Percentiles rank a stretch among this genome's conserved stretches.
Conservation (phyloP, 164 flowering plant genomes). For the Cinnamomum micranthum region DNA sequence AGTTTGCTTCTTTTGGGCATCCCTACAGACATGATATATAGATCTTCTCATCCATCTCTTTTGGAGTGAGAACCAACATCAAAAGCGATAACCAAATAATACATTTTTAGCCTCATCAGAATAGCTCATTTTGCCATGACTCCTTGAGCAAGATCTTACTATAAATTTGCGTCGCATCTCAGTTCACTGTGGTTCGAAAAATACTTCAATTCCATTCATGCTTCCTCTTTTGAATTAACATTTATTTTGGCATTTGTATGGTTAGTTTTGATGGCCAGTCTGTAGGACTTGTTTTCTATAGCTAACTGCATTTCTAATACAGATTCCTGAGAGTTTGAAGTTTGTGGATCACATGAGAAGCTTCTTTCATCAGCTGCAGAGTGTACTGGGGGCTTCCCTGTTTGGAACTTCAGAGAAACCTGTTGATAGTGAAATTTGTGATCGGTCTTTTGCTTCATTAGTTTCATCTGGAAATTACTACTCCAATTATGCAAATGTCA, state of each 20-base stretch:
- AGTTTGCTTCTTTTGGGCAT: background rate
- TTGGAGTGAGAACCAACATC: too few species aligned
- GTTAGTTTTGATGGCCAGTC: background rate
- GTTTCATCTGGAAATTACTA: slow-evolving; percentile 26
- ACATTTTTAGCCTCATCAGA: too few species aligned
- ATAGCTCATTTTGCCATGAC: too few species aligned
- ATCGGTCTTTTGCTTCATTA: slow-evolving; percentile 30
- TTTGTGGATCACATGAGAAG: slow-evolving; percentile 47
- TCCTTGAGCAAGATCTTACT: too few species aligned
- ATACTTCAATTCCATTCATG: too few species aligned
- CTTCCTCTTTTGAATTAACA: too few species aligned
- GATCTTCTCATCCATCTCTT: too few species aligned
- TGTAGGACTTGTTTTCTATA: background rate
- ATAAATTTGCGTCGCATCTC: too few species aligned
- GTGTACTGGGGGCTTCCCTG: slow-evolving; percentile 17
- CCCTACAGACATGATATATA: background rate
- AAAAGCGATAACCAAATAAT: too few species aligned
- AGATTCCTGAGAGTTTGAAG: slow-evolving; percentile 51
- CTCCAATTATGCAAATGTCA: slow-evolving; percentile 18
- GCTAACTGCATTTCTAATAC: slow-evolving; percentile 18
- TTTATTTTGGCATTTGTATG: too few species aligned
- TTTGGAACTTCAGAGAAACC: slow-evolving; percentile 18
- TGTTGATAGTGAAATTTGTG: slow-evolving; percentile 19
- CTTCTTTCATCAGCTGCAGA: slow-evolving; percentile 30
- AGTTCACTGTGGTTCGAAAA: too few species aligned